A percentile compares a stretch with the other conserved stretches of the same genome.
Conservation (phyloP, 1,284 basidiomycete genomes). For the Trichosporon sp. region DNA sequence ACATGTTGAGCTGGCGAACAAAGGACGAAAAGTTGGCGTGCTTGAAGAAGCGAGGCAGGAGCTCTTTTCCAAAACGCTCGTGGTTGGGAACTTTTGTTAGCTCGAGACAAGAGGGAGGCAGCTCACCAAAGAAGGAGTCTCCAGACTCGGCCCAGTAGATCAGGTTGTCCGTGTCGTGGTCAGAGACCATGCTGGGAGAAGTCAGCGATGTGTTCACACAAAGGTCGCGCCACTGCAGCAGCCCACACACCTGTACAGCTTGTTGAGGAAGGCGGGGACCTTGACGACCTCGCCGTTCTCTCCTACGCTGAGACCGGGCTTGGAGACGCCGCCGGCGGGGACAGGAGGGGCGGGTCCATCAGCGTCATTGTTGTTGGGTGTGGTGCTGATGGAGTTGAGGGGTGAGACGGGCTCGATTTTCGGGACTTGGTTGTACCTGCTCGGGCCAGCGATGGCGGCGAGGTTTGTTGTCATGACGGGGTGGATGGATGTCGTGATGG, state of each 20-base stretch:
- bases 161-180: conserved; percentile 75
- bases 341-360: background rate
- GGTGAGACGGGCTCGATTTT: conserved; percentile 32
- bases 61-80: conserved; percentile 86
- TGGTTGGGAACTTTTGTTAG: conserved; percentile 78
- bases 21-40: conserved; percentile 93
- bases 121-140: conserved; percentile 81
- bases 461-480: conserved; percentile 48
- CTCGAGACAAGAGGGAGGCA: background rate
- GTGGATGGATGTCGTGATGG: background rate
- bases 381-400: conserved; percentile 23
- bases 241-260: conserved; percentile 78
- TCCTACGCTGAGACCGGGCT: conserved; percentile 49
- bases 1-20: conserved; percentile 96
- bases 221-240: background rate
- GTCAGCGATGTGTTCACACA: conserved; percentile 2
- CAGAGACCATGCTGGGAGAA: conserved; percentile 79
- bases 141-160: conserved; percentile 89
- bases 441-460: conserved; percentile 49
- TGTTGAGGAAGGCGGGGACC: conserved; percentile 86
- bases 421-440: conserved; percentile 36
- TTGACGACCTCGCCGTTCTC: conserved; percentile 54
- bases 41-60: conserved; percentile 93
- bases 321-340: conserved; percentile 35
- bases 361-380: conserved; percentile 13